These are phyloP conservation scores for Sicyos baderoa DNA, from an alignment of 306 rosid genomes.

Conservation along the genomic window DNA sequence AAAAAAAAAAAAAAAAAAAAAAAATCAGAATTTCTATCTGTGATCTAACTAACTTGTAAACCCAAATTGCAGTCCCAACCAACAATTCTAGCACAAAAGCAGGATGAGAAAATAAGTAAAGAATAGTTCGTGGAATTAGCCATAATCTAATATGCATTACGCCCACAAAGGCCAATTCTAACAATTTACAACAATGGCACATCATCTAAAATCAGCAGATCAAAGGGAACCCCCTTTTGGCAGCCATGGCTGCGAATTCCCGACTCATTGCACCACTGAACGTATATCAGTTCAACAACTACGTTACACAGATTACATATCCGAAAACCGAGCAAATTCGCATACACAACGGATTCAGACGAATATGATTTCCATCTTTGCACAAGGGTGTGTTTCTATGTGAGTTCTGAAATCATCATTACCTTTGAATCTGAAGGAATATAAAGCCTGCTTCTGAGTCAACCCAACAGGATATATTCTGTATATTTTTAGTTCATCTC, in stretches of 20 bases:
- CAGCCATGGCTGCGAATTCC: neutral
- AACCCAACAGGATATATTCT: slow-evolving; percentile 70
- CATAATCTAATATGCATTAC: neutral
- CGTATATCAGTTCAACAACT: neutral
- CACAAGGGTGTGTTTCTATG: slow-evolving; percentile 65
- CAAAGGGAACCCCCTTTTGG: neutral
- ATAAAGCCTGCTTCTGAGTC: slow-evolving; percentile 85
- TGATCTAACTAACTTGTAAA: too few relatives aligned
- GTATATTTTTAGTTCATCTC: slow-evolving; percentile 51
- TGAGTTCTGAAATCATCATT: slow-evolving; percentile 46
- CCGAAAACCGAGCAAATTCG: neutral
- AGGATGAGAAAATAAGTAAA: neutral
- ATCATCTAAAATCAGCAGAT: neutral
- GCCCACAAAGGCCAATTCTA: slow-evolving; percentile 1
- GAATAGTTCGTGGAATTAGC: neutral
- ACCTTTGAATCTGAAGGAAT: slow-evolving; percentile 55
- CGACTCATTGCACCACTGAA: slow-evolving; percentile 11
- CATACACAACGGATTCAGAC: slow-evolving; percentile 39
- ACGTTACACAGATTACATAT: neutral
- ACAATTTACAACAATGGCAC: slow-evolving; percentile 1
- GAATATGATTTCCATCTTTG: slow-evolving; percentile 74
- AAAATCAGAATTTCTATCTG: too few relatives aligned
- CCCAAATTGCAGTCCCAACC: too few relatives aligned
- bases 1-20: too few relatives aligned
- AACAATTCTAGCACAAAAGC: too few relatives aligned